Evolutionary conservation across 169 alveolate genomes (phyloP), one percentile per base, ranked within the genome.

Genomic region (Plasmodium vivax): DNA sequence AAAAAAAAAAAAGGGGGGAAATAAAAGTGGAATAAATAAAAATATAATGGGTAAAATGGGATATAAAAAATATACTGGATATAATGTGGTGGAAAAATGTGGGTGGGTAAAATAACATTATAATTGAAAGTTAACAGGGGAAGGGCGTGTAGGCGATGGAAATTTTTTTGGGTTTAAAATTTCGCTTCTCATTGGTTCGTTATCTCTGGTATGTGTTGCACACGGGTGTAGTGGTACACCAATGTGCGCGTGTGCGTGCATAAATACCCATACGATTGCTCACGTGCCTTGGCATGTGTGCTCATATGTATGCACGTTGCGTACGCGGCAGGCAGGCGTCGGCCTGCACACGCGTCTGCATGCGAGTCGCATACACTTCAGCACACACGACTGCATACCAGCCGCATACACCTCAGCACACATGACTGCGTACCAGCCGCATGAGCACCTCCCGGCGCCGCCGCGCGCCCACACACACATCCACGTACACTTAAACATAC

Each of bases 71-170:
- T 36, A 30, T 79, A 79, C 43, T n/a, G 7, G 68, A 82, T 51
- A 82, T 27, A 30, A 54, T 51, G 30, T 84, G 73, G 38, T 36
- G 54, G 1, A 80, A 43, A 80, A 41, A 80, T 23, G 54, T 36
- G 54, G 45, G 54, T 36, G 54, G 14, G 41, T 74, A 85, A 73
- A 41, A 74, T 74, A 74, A 74, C 56, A 73, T 56, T 85, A 73
- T 85, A 85, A 74, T 74, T 85, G 84, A 85, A 85, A 85, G 81
- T 74, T 47, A 68, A 74, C 51, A 73, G 77, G 85, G 32, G 36
- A 19, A 27, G 34, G 14, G 77, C 32, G 80, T 74, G 7, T n/a
- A 12, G 32, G 71, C 51, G 16, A 10, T 38, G 54, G 83, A 38
- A 36, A 74, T 56, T 82, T 56, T 51, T 81, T 34, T 81, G 71